Evolutionary conservation across 176 grass and related monocot species (phyloP), one percentile per base, ranked within the genome.

Genomic region (Puccinellia tenuiflora): DNA sequence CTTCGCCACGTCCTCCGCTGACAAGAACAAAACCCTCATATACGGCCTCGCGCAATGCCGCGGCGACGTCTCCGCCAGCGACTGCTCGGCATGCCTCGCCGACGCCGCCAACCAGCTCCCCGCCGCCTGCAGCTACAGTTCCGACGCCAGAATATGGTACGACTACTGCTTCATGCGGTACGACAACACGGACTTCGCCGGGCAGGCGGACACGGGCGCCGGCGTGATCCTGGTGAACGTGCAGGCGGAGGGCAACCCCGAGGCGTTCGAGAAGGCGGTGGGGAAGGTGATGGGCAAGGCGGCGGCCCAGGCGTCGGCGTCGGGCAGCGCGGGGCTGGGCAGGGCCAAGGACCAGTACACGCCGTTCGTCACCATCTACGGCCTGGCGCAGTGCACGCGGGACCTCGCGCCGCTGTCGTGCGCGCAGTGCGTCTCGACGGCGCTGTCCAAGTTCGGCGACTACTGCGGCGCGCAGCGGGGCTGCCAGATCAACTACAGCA

Each of bases 111-210:
- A 88, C 38, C 61, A 90, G 86, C 86, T 94, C 64, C 88, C 88
- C 22, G 17, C 20, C 21, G 50, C 71, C 11, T 94, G 88, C 92
- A 79, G 76, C 68, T 57, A 81, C 80, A 84, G 68, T 1, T 64
- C 92, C 54, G 92, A 94, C 76, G 88, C 83, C 4, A 88, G 92
- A 28, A 90, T 94, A 55, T 91, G 88, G 92, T 90, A 91, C 40
- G 92, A 94, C 88, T 91, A 85, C 86, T 94, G 92, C 80, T 94
- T 91, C 88, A 53, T 91, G 83, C 83, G 92, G 46, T 91, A 91
- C 69, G 83, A 88, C 47, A 60, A 62, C 88, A 48, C 26, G 3
- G n/a, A 81, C 80, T 94, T 94, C 86, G 2, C 77, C 25, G 86
- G 92, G 21, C 46, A 86, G 76, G 21, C 57, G 25, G 88, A 91